phyloP scores from a whole-genome alignment of 2,329 filamentous ascomycete genomes.

The Colletotrichum orbiculare region DNA sequence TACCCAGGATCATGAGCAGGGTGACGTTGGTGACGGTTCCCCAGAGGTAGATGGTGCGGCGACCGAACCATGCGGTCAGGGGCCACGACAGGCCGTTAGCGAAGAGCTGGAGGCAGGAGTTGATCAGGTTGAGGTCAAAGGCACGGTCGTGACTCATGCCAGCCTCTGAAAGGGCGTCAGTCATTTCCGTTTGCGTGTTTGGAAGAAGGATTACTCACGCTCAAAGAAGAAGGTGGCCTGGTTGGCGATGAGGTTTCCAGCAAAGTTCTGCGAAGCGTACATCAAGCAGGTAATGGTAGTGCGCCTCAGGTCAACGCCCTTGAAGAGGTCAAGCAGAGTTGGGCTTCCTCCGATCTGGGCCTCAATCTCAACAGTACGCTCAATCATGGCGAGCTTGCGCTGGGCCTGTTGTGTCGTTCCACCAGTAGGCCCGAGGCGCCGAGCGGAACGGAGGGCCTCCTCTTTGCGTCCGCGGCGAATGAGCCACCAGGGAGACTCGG shows the following conservation, averaged over 20 bases:
- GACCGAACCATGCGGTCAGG: conserved; percentile 50
- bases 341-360: conserved; percentile 54
- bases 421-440: conserved; percentile 53
- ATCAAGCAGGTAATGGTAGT: conserved; percentile 67
- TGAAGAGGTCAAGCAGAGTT: conserved; percentile 62
- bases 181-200: not conserved
- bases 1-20: conserved; percentile 49
- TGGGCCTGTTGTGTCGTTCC: conserved; percentile 45
- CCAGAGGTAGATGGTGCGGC: conserved; percentile 52
- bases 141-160: conserved; percentile 39
- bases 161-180: conserved; percentile 34
- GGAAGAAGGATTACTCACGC: conserved; percentile 45
- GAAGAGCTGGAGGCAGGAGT: conserved; percentile 45
- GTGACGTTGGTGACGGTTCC: conserved; percentile 48
- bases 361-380: conserved; percentile 66
- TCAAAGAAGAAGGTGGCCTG: conserved; percentile 71
- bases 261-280: conserved; percentile 69
- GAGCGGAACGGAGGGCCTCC: conserved; percentile 56
- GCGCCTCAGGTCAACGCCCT: conserved; percentile 63
- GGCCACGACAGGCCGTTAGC: conserved; percentile 49
- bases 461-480: conserved; percentile 58
- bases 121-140: conserved; percentile 43
- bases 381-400: conserved; percentile 67
- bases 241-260: conserved; percentile 71
- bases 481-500: conserved; percentile 66